Percentiles rank a stretch among this genome's conserved stretches.
These are phyloP conservation scores for Neonectria faginata DNA, from an alignment of 2,329 filamentous ascomycete species.

Conservation along the genomic window DNA sequence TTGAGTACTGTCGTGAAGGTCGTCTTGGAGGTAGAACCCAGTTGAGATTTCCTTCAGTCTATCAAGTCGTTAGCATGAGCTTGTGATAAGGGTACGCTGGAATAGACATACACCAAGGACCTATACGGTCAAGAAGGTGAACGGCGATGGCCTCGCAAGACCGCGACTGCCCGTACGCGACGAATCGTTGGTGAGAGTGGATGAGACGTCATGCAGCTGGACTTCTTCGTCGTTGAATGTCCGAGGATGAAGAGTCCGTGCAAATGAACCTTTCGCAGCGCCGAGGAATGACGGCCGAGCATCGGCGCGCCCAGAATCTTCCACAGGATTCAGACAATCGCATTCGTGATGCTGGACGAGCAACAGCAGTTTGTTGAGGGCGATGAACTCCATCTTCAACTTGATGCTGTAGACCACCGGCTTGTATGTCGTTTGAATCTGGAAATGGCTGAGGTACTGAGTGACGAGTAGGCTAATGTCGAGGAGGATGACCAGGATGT, in stretches of 20 bases:
- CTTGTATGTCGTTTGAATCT: conserved; percentile 5
- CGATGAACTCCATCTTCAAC: conserved; percentile 1
- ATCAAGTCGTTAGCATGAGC: not conserved
- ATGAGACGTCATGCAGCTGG: not conserved
- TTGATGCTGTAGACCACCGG: conserved; percentile 7
- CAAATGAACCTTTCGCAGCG: not conserved
- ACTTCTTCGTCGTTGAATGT: not conserved
- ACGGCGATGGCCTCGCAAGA: not conserved
- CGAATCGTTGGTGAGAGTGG: not conserved
- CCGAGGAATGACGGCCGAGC: not conserved
- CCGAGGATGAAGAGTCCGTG: not conserved
- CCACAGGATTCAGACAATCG: not conserved
- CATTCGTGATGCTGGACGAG: not conserved
- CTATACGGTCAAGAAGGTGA: not conserved
- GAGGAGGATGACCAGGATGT: conserved; percentile 1
- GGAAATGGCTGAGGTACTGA: conserved; percentile 7
- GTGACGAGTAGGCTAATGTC: conserved; percentile 6
- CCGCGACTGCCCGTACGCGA: not conserved
- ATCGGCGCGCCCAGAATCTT: not conserved
- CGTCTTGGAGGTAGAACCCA: conserved; percentile 72
- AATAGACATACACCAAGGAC: not conserved
- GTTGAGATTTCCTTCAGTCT: conserved; percentile 53
- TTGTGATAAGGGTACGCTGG: not conserved
- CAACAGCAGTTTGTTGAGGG: conserved; percentile 1
- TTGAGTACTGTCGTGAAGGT: conserved; percentile 71